These are phyloP conservation scores for Cutaneotrichosporon arboriforme DNA, from an alignment of 1,284 basidiomycete species.

Conservation along the genomic window DNA sequence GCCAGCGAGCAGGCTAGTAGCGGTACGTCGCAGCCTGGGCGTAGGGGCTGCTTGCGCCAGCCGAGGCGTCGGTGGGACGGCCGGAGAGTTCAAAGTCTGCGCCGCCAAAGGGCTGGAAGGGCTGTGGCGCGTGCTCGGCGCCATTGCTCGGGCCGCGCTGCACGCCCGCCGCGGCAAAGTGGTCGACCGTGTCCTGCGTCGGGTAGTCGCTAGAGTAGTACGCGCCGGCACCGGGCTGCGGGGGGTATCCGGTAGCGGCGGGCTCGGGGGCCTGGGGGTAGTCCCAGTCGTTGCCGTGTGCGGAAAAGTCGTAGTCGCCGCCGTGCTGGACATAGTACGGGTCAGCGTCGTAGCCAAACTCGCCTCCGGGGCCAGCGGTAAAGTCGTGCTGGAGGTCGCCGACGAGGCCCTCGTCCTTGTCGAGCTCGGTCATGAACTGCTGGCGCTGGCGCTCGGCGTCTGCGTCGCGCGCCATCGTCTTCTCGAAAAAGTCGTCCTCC, in stretches of 20 bases:
- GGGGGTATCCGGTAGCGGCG: slow-evolving; percentile 9
- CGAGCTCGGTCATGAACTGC: slow-evolving; percentile 38
- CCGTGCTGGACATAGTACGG: slow-evolving; percentile 2
- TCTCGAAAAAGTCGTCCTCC: slow-evolving; percentile 35
- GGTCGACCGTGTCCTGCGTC: slow-evolving; percentile 23
- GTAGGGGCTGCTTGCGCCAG: slow-evolving; percentile 21
- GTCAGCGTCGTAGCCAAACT: slow-evolving; percentile 8
- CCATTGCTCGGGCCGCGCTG: slow-evolving; percentile 28
- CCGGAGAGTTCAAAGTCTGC: slow-evolving; percentile 21
- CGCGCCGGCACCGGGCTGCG: slow-evolving; percentile 4
- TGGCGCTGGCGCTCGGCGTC: slow-evolving; percentile 40
- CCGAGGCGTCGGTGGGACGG: slow-evolving; percentile 35
- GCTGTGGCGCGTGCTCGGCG: no score
- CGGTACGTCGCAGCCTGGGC: slow-evolving; percentile 42
- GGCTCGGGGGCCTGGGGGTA: slow-evolving; percentile 15
- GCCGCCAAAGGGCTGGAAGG: slow-evolving; percentile 9
- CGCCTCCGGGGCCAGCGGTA: slow-evolving; percentile 56
- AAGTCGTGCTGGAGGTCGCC: slow-evolving; percentile 62
- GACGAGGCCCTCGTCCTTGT: slow-evolving; percentile 28
- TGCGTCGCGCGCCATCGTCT: slow-evolving; percentile 37
- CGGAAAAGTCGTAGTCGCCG: slow-evolving; percentile 10
- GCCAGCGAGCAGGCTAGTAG: slow-evolving; percentile 5
- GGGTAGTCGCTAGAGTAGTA: slow-evolving; percentile 20
- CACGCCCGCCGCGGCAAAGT: slow-evolving; percentile 22
- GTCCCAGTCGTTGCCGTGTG: slow-evolving; percentile 6